A percentile compares a stretch with the other conserved stretches of the same genome.
phyloP scores from a whole-genome alignment of 345 rosid genomes.

The Hibiscus trionum region DNA sequence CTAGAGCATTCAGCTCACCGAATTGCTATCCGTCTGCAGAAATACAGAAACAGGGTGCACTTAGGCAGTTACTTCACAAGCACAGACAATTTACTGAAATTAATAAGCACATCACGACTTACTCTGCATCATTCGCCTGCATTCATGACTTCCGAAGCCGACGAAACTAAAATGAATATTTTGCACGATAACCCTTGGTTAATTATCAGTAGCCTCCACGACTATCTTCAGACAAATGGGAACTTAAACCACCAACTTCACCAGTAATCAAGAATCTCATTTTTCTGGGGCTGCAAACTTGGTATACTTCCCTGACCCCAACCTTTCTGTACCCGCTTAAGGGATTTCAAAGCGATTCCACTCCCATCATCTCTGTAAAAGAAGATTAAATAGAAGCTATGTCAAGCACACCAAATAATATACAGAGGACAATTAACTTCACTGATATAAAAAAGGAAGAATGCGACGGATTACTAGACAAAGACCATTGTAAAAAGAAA shows the following conservation, averaged over 20 bases:
- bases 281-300: conserved; percentile 44
- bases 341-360: conserved; percentile 65
- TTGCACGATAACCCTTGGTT: neutral
- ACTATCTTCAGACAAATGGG: neutral
- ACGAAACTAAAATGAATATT: neutral
- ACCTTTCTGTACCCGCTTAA: conserved; percentile 63
- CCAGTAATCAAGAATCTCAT: conserved; percentile 48
- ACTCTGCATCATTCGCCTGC: neutral
- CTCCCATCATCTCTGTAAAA: conserved; percentile 92
- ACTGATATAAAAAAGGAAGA: conserved; percentile 1
- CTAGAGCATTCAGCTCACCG: neutral
- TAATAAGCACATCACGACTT: neutral
- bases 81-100: neutral
- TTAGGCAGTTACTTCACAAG: neutral
- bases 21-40: neutral
- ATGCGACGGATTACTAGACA: neutral
- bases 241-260: conserved; percentile 26
- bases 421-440: neutral
- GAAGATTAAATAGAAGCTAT: conserved; percentile 11
- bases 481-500: neutral
- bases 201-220: neutral
- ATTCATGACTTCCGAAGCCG: neutral
- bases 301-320: conserved; percentile 70
- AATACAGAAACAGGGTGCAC: neutral
- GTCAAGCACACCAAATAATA: conserved; percentile 5